Evolutionary conservation across 106 monocot species (phyloP).

Genomic region (Dendrobium nobile): DNA sequence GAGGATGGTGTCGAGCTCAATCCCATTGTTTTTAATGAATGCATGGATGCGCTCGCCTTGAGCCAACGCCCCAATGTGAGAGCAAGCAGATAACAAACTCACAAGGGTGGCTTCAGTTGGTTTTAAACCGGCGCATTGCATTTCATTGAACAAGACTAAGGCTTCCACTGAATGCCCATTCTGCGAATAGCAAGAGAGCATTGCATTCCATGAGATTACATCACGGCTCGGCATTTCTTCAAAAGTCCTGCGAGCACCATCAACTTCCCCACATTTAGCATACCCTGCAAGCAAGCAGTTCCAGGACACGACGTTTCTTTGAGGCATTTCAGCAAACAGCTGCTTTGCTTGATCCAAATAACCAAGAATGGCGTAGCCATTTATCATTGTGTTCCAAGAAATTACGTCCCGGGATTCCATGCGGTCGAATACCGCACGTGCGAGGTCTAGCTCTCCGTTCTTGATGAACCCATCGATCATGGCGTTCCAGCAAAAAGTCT

Average conservation of each 20-base stretch:
- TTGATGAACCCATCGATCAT: conserved; percentile 55
- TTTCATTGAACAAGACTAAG: conserved; percentile 11
- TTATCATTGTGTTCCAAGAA: conserved; percentile 39
- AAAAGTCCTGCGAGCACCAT: conserved; percentile 31
- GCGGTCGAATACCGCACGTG: conserved; percentile 26
- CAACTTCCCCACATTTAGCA: conserved; percentile 44
- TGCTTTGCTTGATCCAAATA: conserved; percentile 7
- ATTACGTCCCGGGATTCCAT: conserved; percentile 34
- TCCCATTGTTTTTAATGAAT: conserved; percentile 14
- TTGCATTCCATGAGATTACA: conserved; percentile 24
- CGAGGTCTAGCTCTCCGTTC: conserved; percentile 23
- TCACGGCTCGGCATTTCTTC: conserved; percentile 32
- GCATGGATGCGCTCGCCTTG: conserved; percentile 21
- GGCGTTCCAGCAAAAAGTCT: conserved; percentile 39
- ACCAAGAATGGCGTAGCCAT: conserved; percentile 26
- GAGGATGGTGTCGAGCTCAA: conserved; percentile 28
- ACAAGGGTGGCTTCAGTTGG: conserved; percentile 23
- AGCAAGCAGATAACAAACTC: conserved; percentile 23
- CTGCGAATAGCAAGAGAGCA: conserved; percentile 19
- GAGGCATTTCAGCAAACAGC: conserved; percentile 38
- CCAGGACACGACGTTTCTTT: conserved; percentile 26
- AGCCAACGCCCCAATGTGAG: conserved; percentile 16
- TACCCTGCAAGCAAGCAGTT: conserved; percentile 43
- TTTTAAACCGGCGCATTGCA: neutral
- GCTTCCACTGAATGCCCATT: neutral